phyloP scores from a whole-genome alignment of 352 stramenopile species.

The Phytopythium vexans region DNA sequence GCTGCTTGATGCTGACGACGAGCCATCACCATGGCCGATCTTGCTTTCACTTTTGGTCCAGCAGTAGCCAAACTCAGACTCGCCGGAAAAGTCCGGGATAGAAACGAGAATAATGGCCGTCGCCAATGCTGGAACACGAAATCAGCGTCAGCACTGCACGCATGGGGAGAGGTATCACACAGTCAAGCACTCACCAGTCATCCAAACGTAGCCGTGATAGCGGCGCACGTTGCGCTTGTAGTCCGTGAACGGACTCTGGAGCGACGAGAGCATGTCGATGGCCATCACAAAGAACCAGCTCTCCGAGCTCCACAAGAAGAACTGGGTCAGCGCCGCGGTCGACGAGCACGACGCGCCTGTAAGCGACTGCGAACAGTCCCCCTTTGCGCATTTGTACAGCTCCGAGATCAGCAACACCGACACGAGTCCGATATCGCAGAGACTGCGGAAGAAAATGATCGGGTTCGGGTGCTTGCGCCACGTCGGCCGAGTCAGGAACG shows the following conservation, averaged over 20 bases:
- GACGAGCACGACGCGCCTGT: slow-evolving; percentile 45
- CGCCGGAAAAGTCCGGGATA: slow-evolving; percentile 62
- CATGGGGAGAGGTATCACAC: background rate
- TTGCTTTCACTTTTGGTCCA: slow-evolving; percentile 78
- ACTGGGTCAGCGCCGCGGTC: slow-evolving; percentile 76
- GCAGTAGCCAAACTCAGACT: slow-evolving; percentile 84
- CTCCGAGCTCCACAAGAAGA: slow-evolving; percentile 86
- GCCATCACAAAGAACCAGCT: slow-evolving; percentile 90
- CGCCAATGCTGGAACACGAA: slow-evolving; percentile 36
- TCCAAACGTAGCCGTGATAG: slow-evolving; percentile 84
- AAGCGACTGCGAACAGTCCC: slow-evolving; percentile 32
- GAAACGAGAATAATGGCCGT: slow-evolving; percentile 70
- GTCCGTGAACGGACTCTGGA: slow-evolving; percentile 87
- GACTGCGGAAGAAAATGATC: slow-evolving; percentile 83
- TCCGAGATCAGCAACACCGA: slow-evolving; percentile 72
- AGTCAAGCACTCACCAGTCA: slow-evolving; percentile 35
- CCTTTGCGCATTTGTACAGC: slow-evolving; percentile 74
- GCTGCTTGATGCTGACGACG: background rate
- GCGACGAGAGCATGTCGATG: slow-evolving; percentile 81
- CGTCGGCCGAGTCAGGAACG: slow-evolving; percentile 67
- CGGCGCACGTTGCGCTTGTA: slow-evolving; percentile 83
- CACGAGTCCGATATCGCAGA: slow-evolving; percentile 82
- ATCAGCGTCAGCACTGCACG: slow-evolving; percentile 1
- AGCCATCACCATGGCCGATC: slow-evolving; percentile 15
- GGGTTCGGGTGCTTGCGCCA: slow-evolving; percentile 88